Evolutionary conservation across 495 filamentous ascomycete species (phyloP).

Genomic region (Xylaria castorea): DNA sequence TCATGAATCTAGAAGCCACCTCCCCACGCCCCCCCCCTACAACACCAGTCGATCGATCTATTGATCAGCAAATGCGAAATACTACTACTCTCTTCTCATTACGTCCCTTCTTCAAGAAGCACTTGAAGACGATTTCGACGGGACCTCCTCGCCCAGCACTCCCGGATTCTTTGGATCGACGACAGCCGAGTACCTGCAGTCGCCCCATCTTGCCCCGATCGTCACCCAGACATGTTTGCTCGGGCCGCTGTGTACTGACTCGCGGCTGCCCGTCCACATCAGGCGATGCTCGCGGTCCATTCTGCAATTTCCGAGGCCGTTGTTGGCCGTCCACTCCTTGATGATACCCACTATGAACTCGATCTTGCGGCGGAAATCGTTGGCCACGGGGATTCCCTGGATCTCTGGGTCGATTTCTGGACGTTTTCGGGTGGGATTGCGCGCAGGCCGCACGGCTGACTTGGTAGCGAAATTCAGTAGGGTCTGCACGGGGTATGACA

Average conservation of each 20-base stretch:
- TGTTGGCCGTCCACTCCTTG: slow-evolving; percentile 73
- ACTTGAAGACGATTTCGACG: slow-evolving; percentile 35
- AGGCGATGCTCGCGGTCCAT: slow-evolving; percentile 58
- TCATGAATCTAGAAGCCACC: slow-evolving; percentile 24
- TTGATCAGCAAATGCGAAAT: slow-evolving; percentile 7
- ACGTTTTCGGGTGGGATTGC: slow-evolving; percentile 49
- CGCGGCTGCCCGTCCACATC: slow-evolving; percentile 72
- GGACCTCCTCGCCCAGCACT: slow-evolving; percentile 56
- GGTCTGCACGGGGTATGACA: slow-evolving; percentile 67
- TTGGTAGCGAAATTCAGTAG: slow-evolving; percentile 61
- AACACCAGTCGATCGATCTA: slow-evolving; percentile 2
- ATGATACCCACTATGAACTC: slow-evolving; percentile 74
- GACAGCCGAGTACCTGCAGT: slow-evolving; percentile 59
- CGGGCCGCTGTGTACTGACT: slow-evolving; percentile 63
- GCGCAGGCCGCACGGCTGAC: slow-evolving; percentile 53
- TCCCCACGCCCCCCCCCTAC: not conserved
- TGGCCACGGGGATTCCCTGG: slow-evolving; percentile 71
- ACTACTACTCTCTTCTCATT: not conserved
- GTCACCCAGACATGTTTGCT: slow-evolving; percentile 84
- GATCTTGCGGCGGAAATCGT: slow-evolving; percentile 81
- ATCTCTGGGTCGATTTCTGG: slow-evolving; percentile 65
- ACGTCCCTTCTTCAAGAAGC: too few species aligned
- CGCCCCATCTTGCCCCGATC: slow-evolving; percentile 77
- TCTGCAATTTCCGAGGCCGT: slow-evolving; percentile 69
- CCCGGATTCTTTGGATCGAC: slow-evolving; percentile 58